These are phyloP conservation scores for Trametes coccinea DNA, from an alignment of 768 basidiomycete species.

Conservation along the genomic window DNA sequence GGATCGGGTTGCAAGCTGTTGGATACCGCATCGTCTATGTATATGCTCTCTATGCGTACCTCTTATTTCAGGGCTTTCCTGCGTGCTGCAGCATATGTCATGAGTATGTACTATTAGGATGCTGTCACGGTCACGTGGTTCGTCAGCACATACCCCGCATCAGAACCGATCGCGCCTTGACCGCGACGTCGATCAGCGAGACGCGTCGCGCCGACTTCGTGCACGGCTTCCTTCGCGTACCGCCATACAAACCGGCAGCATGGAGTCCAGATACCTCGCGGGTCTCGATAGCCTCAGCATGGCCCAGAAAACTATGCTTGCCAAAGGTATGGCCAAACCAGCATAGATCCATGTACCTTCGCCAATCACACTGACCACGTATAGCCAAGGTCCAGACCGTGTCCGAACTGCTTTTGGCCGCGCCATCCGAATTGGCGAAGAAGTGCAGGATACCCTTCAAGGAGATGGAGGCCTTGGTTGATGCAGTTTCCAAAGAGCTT, in stretches of 20 bases:
- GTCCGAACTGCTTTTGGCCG: constrained; percentile 49
- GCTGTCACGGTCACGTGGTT: constrained; percentile 16
- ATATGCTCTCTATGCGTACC: not conserved
- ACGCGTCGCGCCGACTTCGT: constrained; percentile 1
- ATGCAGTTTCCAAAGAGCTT: constrained; percentile 47
- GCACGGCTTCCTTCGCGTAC: not conserved
- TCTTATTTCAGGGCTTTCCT: too few relatives aligned
- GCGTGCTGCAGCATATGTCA: too few relatives aligned
- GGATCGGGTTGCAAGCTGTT: not conserved
- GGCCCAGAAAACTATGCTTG: constrained; percentile 37
- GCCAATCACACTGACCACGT: not conserved
- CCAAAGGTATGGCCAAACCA: constrained; percentile 35
- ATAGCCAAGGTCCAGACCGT: constrained; percentile 22
- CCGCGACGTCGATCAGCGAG: constrained; percentile 2
- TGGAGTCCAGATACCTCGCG: constrained; percentile 24
- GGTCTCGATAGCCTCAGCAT: constrained; percentile 30
- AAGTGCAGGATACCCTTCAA: constrained; percentile 52
- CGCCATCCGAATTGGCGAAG: constrained; percentile 53
- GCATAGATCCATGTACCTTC: not conserved
- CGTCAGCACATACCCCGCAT: not conserved
- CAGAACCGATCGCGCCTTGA: constrained; percentile 12
- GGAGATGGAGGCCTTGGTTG: constrained; percentile 53
- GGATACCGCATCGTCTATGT: not conserved
- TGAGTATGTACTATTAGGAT: not conserved
- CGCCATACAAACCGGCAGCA: not conserved